These are phyloP conservation scores for Rhodotorula sp. DNA, from an alignment of 1,284 basidiomycete species.

Conservation along the genomic window DNA sequence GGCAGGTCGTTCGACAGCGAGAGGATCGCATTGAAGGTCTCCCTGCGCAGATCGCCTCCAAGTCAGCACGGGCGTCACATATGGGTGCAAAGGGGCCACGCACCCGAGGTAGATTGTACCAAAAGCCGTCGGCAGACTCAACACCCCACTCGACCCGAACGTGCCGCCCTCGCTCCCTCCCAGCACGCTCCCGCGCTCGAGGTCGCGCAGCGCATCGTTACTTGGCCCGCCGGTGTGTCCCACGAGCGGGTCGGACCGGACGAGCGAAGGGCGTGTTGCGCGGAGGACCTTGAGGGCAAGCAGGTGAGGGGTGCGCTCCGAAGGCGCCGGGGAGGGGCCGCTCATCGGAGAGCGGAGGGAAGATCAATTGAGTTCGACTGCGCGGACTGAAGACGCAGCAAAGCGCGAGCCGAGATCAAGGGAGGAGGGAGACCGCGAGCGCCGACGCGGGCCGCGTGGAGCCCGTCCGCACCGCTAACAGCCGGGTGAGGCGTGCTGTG, in stretches of 20 bases:
- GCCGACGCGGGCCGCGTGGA: too few species aligned
- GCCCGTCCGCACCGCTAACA: too few species aligned
- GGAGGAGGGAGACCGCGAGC: too few species aligned
- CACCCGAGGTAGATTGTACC: slow-evolving; percentile 35
- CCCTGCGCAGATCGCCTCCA: slow-evolving; percentile 18
- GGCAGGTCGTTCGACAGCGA: slow-evolving; percentile 47
- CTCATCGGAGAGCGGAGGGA: neutral
- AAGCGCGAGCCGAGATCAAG: too few species aligned
- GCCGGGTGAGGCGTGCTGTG: too few species aligned
- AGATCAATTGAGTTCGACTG: neutral
- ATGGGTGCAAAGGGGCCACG: neutral
- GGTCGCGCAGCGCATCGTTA: neutral
- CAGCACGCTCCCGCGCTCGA: neutral
- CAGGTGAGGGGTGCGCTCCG: slow-evolving; percentile 16
- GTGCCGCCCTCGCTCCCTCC: too few species aligned
- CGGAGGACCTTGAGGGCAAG: slow-evolving; percentile 34
- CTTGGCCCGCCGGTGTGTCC: slow-evolving; percentile 4
- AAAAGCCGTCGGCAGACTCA: slow-evolving; percentile 21
- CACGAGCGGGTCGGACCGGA: neutral
- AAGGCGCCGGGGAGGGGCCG: neutral
- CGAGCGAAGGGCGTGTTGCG: slow-evolving; percentile 14
- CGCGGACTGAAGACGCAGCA: too few species aligned
- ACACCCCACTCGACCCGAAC: neutral
- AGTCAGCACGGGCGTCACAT: neutral
- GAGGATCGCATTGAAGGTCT: slow-evolving; percentile 48